A percentile compares a stretch with the other conserved stretches of the same genome.
phyloP scores from a whole-genome alignment of 768 basidiomycete species.

The Suillus subalutaceus region DNA sequence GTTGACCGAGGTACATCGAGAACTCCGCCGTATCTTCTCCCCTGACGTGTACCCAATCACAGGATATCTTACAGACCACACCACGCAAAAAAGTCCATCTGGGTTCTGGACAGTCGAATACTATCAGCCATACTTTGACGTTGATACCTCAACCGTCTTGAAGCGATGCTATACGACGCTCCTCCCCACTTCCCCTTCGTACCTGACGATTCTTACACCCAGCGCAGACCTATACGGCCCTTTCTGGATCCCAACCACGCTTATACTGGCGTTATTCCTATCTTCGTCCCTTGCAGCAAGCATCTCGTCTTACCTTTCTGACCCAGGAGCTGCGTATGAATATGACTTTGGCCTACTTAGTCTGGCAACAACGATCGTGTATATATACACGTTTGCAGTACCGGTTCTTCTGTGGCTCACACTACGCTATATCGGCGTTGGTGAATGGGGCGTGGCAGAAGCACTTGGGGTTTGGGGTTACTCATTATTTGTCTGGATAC shows the following conservation, averaged over 20 bases:
- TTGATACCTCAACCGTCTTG: conserved; percentile 80
- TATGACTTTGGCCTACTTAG: conserved; percentile 89
- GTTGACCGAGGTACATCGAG: conserved; percentile 52
- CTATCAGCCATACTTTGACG: conserved; percentile 87
- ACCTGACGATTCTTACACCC: conserved; percentile 61
- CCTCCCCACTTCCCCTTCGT: conserved; percentile 70
- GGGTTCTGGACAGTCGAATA: conserved; percentile 85
- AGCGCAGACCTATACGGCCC: conserved; percentile 79
- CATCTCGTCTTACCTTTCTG: conserved; percentile 83
- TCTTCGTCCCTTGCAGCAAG: conserved; percentile 91
- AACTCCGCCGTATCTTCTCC: background rate
- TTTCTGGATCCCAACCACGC: conserved; percentile 97
- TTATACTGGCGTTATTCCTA: conserved; percentile 91
- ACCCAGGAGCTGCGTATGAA: conserved; percentile 55
- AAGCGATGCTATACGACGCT: conserved; percentile 77
- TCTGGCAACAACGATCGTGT: conserved; percentile 82
- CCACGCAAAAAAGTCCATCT: conserved; percentile 46
- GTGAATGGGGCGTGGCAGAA: conserved; percentile 89
- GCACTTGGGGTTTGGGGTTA: conserved; percentile 83
- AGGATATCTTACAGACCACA: conserved; percentile 70
- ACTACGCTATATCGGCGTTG: conserved; percentile 83
- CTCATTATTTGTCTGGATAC: conserved; percentile 85
- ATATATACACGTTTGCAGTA: conserved; percentile 82
- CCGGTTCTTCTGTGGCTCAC: conserved; percentile 85
- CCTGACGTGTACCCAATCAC: conserved; percentile 6